These are phyloP conservation scores for Carex littledalei DNA, from an alignment of 176 grass and related monocot genomes.

Conservation along the genomic window DNA sequence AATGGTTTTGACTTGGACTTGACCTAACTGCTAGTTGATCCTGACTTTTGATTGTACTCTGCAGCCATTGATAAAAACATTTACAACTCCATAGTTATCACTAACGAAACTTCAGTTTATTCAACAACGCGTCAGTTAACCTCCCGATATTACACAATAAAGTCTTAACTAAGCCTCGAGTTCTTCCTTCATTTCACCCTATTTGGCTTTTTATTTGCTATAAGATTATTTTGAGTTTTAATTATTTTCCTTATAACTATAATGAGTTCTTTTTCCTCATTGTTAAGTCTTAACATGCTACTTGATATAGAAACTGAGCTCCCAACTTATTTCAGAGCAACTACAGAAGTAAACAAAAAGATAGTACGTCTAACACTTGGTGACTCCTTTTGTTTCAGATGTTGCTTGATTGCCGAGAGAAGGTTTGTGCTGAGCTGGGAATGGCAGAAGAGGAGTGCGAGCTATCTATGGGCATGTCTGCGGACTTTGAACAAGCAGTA, in stretches of 20 bases:
- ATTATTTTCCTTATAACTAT: background rate
- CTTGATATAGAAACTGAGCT: background rate
- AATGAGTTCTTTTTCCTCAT: background rate
- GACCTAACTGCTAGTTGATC: background rate
- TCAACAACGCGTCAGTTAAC: background rate
- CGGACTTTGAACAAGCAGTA: conserved; percentile 95
- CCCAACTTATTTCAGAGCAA: background rate
- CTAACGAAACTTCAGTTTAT: background rate
- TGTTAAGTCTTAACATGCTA: background rate
- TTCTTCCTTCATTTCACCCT: background rate
- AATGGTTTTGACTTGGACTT: background rate
- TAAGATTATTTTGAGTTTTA: background rate
- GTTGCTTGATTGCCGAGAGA: conserved; percentile 43
- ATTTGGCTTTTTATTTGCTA: background rate
- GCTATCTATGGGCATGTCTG: conserved; percentile 98
- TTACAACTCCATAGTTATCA: background rate
- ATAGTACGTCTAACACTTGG: background rate
- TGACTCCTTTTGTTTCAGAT: conserved; percentile 28
- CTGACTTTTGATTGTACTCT: background rate
- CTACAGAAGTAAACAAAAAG: background rate
- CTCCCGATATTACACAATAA: background rate
- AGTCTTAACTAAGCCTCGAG: background rate
- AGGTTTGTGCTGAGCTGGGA: conserved; percentile 67
- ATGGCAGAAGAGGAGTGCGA: conserved; percentile 73
- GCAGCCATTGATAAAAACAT: background rate